Evolutionary conservation across 1,139 yeast genomes (phyloP), one percentile per base, ranked within the genome.

Genomic region (Pichia sp.): DNA sequence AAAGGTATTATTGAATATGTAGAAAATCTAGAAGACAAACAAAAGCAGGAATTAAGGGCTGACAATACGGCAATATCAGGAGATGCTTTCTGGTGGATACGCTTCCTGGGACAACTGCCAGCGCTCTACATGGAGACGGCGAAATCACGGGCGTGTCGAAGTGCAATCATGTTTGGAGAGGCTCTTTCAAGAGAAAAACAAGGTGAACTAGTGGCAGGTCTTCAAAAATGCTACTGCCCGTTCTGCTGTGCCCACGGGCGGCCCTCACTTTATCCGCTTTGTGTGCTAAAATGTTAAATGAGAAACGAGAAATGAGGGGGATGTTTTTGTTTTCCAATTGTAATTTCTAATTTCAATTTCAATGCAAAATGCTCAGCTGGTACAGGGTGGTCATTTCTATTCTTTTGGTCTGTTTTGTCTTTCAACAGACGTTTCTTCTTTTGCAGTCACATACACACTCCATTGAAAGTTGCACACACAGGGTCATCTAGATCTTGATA

Each of bases 211-310:
- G 60, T 87, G 0, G 46, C 52, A 0, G 57, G 68, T 2, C 70
- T 88, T 29, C 60, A 72, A 0, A 43, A 54, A 3, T 87, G 96
- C 61, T 62, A 68, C 19, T 66, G 75, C 18, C 96, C 96, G 0
- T 85, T 87, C 58, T 83, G 79, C 53, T 89, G 96, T 71, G 96
- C 96, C 0, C 96, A 89, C 66, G 96, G 96, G 0, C 67, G 96
- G 50, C 96, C 96, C 0, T 78, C 91, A 0, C 67, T 85, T 16
- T 76, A 81, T 0, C 91, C 95, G 0, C 52, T 85, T 10, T 74
- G 62, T 28, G 51, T 48, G 31, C 22, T 57, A 42, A 25, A 27
- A n/a, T n/a, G n/a, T n/a, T n/a, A n/a, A n/a, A n/a, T n/a, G n/a
- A n/a, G n/a, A n/a, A n/a, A 10, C 16, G 42, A 39, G 16, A 13